Conservation (phyloP, 2,329 filamentous ascomycete species). For the Seiridium unicorne region DNA sequence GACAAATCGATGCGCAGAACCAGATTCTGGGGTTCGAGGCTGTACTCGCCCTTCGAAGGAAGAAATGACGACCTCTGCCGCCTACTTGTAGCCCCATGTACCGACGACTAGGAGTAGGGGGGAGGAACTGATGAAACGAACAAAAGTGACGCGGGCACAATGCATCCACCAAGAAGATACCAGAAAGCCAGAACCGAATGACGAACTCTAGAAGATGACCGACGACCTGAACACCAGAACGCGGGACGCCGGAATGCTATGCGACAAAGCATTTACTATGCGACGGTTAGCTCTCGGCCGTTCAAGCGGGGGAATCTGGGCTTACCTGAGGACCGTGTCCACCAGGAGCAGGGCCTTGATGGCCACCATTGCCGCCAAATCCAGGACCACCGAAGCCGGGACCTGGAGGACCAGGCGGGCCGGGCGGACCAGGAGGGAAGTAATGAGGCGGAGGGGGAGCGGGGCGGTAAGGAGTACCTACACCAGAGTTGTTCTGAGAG, state of each 20-base stretch:
- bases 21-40: no score
- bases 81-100: no score
- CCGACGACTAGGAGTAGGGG: no score
- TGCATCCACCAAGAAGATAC: conserved; percentile 2
- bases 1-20: neutral
- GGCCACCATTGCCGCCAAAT: conserved; percentile 16
- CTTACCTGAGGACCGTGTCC: conserved; percentile 30
- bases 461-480: conserved; percentile 94
- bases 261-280: conserved; percentile 6
- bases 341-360: conserved; percentile 27
- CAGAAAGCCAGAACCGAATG: conserved; percentile 9
- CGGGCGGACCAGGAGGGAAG: conserved; percentile 26
- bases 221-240: conserved; percentile 13
- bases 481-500: conserved; percentile 98
- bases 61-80: no score
- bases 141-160: neutral
- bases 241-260: conserved; percentile 31
- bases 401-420: conserved; percentile 18
- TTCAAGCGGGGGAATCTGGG: neutral
- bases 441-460: conserved; percentile 53
- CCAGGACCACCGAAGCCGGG: conserved; percentile 23
- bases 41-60: no score
- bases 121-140: conserved; percentile 1
- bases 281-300: neutral
- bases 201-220: conserved; percentile 3